Conservation (phyloP, 441 rosid genomes). For the Gossypium aridum region DNA sequence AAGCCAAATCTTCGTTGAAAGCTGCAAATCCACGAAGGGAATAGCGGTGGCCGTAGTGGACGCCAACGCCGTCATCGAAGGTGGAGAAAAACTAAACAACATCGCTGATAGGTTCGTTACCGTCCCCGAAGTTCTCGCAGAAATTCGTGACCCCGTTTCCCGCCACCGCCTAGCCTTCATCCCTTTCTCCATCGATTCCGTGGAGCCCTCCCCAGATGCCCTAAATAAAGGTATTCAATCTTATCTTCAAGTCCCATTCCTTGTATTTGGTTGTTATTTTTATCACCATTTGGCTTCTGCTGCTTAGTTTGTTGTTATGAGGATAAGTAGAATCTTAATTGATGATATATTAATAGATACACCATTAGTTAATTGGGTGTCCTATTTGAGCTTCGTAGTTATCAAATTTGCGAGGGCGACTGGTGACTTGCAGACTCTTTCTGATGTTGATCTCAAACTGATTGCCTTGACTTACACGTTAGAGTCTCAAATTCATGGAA, state of each 20-base stretch:
- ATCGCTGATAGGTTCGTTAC: conserved; percentile 75
- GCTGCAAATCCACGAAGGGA: conserved; percentile 71
- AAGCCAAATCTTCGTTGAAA: conserved; percentile 33
- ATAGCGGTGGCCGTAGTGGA: conserved; percentile 76
- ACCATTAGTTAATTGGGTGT: neutral
- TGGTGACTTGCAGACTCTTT: conserved; percentile 85
- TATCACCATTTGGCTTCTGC: neutral
- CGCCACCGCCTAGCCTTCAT: conserved; percentile 66
- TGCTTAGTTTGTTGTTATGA: neutral
- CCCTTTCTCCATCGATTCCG: conserved; percentile 66
- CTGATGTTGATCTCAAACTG: conserved; percentile 79
- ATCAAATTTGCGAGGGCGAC: conserved; percentile 79
- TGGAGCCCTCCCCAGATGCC: conserved; percentile 84
- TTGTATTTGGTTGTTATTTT: neutral
- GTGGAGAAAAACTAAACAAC: conserved; percentile 46
- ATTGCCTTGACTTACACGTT: conserved; percentile 74
- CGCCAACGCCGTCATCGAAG: conserved; percentile 82
- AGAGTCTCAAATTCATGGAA: conserved; percentile 84
- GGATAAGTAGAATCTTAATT: neutral
- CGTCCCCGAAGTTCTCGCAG: conserved; percentile 65
- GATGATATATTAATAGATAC: neutral
- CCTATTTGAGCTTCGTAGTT: conserved; percentile 29
- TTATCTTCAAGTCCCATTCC: neutral
- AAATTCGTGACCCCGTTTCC: conserved; percentile 80
- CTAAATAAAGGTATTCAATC: conserved; percentile 49